phyloP scores from a whole-genome alignment of 495 filamentous ascomycete species.

The Geopyxis carbonaria region DNA sequence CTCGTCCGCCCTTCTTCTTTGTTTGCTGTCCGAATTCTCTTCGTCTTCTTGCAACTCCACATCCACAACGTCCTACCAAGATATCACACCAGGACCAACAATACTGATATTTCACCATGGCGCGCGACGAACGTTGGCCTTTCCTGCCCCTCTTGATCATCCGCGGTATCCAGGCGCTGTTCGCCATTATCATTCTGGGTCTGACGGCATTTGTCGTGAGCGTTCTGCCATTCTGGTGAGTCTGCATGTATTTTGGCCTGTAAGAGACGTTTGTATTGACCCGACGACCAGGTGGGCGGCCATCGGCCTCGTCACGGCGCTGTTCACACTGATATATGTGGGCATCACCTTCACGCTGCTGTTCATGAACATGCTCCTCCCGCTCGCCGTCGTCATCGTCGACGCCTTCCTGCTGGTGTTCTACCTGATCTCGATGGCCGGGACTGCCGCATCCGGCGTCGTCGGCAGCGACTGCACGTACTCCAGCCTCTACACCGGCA shows the following conservation, averaged over 20 bases:
- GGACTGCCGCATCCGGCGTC: constrained; percentile 6
- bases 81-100: too few species aligned
- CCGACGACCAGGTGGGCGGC: constrained; percentile 14
- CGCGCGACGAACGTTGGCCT: constrained; percentile 19
- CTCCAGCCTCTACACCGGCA: neutral
- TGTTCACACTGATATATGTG: constrained; percentile 14
- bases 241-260: neutral
- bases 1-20: too few species aligned
- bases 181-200: constrained; percentile 10
- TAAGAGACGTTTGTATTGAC: neutral
- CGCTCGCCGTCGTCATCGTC: constrained; percentile 16
- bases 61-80: too few species aligned
- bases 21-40: too few species aligned
- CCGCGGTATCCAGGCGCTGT: constrained; percentile 10
- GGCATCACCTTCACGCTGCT: constrained; percentile 12
- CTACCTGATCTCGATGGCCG: constrained; percentile 18
- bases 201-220: constrained; percentile 11
- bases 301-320: constrained; percentile 10
- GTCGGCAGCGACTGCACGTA: constrained; percentile 2
- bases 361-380: constrained; percentile 15
- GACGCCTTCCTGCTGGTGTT: constrained; percentile 18
- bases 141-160: constrained; percentile 10
- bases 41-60: too few species aligned
- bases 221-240: constrained; percentile 8
- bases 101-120: constrained; percentile 7